Evolutionary conservation across 257 asterid species (phyloP).

Genomic region (Perilla frutescens): DNA sequence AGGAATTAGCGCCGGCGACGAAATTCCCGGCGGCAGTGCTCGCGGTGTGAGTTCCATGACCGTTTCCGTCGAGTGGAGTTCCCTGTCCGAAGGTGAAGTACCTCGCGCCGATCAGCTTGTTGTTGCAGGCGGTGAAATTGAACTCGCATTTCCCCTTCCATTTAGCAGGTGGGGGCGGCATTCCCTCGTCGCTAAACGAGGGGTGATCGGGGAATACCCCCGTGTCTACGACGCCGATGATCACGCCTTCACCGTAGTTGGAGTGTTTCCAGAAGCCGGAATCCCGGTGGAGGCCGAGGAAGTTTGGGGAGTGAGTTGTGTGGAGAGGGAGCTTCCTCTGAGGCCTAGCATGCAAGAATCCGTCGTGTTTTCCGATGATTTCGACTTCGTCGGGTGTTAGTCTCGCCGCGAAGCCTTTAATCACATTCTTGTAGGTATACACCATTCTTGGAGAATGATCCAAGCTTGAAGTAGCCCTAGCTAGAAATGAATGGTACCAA

Average conservation of each 20-base stretch:
- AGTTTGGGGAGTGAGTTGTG: constrained; percentile 55
- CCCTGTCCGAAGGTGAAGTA: constrained; percentile 9
- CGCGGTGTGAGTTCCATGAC: constrained; percentile 58
- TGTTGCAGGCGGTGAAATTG: constrained; percentile 24
- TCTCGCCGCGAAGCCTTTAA: constrained; percentile 55
- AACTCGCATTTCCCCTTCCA: constrained; percentile 43
- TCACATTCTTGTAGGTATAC: constrained; percentile 47
- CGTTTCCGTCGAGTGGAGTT: constrained; percentile 27
- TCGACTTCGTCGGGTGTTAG: constrained; percentile 38
- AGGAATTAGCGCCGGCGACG: constrained; percentile 40
- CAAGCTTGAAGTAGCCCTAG: neutral
- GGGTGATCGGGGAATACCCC: constrained; percentile 36
- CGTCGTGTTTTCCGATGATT: constrained; percentile 36
- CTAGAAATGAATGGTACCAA: neutral
- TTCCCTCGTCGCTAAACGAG: constrained; percentile 34
- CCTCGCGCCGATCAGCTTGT: constrained; percentile 41
- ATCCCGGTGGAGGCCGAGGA: constrained; percentile 51
- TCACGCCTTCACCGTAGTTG: constrained; percentile 35
- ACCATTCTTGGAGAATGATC: constrained; percentile 32
- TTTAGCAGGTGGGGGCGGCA: constrained; percentile 37
- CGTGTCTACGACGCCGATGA: constrained; percentile 39
- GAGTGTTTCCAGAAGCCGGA: constrained; percentile 36
- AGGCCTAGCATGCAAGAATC: constrained; percentile 47
- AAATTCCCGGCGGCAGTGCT: constrained; percentile 56
- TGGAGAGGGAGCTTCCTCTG: constrained; percentile 38